phyloP scores from a whole-genome alignment of 768 basidiomycete genomes.

The Paxillus rubicundulus region DNA sequence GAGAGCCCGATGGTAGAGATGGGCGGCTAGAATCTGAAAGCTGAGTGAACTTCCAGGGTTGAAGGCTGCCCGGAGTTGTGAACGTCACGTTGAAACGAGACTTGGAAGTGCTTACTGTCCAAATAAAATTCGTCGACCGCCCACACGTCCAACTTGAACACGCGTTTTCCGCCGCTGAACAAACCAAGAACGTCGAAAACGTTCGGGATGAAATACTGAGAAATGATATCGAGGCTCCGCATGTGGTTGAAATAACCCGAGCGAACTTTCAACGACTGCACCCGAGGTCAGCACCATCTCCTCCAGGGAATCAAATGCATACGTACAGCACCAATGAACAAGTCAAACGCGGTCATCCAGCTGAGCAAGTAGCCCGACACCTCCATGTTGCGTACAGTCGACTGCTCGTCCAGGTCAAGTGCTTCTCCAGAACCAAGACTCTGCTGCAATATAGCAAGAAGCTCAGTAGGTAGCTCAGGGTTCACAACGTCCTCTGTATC shows the following conservation, averaged over 20 bases:
- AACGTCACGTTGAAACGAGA: not conserved
- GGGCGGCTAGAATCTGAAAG: constrained; percentile 71
- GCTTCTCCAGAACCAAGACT: constrained; percentile 40
- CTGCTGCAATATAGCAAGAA: constrained; percentile 60
- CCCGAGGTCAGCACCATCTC: not conserved
- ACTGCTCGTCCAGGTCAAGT: constrained; percentile 40
- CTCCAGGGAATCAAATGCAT: not conserved
- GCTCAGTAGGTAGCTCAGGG: constrained; percentile 60
- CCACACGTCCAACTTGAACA: constrained; percentile 85
- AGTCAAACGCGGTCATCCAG: constrained; percentile 89
- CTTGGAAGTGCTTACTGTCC: constrained; percentile 48
- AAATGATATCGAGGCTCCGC: constrained; percentile 64
- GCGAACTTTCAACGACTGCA: constrained; percentile 83
- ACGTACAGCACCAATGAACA: constrained; percentile 81
- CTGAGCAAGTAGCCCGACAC: constrained; percentile 70
- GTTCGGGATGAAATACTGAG: constrained; percentile 63
- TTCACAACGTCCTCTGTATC: constrained; percentile 58
- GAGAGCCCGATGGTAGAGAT: constrained; percentile 86
- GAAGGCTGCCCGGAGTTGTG: constrained; percentile 43
- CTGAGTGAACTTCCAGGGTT: constrained; percentile 50
- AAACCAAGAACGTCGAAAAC: constrained; percentile 67
- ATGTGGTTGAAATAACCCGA: constrained; percentile 85
- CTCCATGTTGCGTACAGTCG: constrained; percentile 35
- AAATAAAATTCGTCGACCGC: constrained; percentile 80
- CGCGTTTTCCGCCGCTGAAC: constrained; percentile 59